Evolutionary conservation across 768 basidiomycete species (phyloP).

Genomic region (Macrolepiota albuminosa): DNA sequence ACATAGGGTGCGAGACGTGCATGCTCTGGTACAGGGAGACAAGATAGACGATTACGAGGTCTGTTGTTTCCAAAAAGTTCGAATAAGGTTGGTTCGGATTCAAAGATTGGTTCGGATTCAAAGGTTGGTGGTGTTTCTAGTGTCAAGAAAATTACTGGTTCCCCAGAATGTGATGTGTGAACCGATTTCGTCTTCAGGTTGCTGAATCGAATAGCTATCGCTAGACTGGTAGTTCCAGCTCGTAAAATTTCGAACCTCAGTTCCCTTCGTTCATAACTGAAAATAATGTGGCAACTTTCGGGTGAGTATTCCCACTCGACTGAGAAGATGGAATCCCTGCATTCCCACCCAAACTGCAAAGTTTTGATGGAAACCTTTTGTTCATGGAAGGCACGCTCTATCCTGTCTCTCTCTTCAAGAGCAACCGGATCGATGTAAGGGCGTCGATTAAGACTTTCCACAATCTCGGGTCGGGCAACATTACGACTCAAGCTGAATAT

Average conservation of each 20-base stretch:
- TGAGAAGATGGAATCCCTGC: constrained; percentile 53
- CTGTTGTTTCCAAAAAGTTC: not conserved
- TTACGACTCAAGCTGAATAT: constrained; percentile 27
- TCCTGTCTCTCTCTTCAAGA: constrained; percentile 28
- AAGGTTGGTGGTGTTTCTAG: constrained; percentile 38
- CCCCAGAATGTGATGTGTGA: constrained; percentile 25
- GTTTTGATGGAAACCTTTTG: constrained; percentile 25
- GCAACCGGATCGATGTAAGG: constrained; percentile 40
- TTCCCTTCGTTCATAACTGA: constrained; percentile 41
- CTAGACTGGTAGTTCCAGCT: constrained; percentile 18
- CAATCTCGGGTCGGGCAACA: constrained; percentile 25
- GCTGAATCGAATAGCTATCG: constrained; percentile 39
- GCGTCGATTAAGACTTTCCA: constrained; percentile 30
- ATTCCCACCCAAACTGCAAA: constrained; percentile 60
- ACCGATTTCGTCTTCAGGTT: constrained; percentile 37
- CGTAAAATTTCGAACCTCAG: constrained; percentile 33
- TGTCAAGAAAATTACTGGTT: constrained; percentile 37
- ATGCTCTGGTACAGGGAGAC: constrained; percentile 38
- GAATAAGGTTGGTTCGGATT: constrained; percentile 18
- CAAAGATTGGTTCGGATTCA: constrained; percentile 33
- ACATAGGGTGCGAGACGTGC: constrained; percentile 43
- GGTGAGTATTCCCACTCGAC: constrained; percentile 48
- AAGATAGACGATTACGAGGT: constrained; percentile 32
- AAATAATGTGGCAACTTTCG: constrained; percentile 26
- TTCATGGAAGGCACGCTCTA: constrained; percentile 23